Evolutionary conservation across 441 rosid genomes (phyloP).

Genomic region (Erodium moschatum): DNA sequence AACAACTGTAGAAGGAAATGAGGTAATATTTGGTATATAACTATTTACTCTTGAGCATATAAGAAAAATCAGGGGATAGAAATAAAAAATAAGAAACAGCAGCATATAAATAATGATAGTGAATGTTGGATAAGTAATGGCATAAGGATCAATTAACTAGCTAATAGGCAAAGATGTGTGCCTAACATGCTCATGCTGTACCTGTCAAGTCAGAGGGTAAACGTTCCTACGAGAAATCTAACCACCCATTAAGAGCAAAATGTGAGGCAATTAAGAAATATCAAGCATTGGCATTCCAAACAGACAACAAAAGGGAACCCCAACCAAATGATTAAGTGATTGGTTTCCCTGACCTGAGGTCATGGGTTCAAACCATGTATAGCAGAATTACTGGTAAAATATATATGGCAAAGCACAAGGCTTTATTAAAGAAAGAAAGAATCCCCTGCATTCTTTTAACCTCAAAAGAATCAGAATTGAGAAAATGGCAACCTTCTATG

Average conservation of each 20-base stretch:
- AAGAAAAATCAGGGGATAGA: not conserved
- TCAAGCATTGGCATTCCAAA: not conserved
- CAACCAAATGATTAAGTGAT: not conserved
- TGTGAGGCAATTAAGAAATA: not conserved
- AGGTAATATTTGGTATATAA: not conserved
- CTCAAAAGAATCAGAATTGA: not conserved
- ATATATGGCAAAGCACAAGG: not conserved
- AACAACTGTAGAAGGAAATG: constrained; percentile 40
- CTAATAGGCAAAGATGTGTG: not conserved
- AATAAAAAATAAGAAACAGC: not conserved
- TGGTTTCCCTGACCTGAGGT: not conserved
- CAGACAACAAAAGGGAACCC: not conserved
- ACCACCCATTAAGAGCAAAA: not conserved
- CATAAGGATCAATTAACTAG: not conserved
- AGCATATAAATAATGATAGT: not conserved
- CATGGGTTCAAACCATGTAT: not conserved
- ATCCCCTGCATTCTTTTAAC: not conserved
- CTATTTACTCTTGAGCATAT: not conserved
- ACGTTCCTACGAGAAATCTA: not conserved
- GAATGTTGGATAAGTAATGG: not conserved
- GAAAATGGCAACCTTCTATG: not conserved
- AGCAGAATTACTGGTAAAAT: not conserved
- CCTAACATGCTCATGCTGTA: not conserved
- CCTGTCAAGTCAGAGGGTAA: not conserved
- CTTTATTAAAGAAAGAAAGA: not conserved